Conservation (phyloP, 1,284 basidiomycete genomes). For the Mrakiaceae sp. region DNA sequence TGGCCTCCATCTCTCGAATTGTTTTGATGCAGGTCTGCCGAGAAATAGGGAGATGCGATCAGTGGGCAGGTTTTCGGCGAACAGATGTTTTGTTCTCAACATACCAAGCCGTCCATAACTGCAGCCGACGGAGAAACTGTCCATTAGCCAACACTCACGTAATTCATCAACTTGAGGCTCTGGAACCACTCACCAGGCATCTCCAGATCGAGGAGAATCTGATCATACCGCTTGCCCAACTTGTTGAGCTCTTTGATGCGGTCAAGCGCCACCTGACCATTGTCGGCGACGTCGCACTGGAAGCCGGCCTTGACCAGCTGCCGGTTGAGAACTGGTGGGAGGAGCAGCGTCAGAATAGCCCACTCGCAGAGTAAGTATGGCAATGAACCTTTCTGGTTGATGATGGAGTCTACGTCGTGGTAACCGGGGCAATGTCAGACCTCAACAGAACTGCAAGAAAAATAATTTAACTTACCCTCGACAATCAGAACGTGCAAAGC, state of each 20-base stretch:
- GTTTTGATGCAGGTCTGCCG: conserved; percentile 17
- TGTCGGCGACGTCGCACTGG: conserved; percentile 30
- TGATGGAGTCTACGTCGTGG: neutral
- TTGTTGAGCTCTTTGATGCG: conserved; percentile 21
- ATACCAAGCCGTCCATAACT: no score
- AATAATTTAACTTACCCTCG: conserved; percentile 19
- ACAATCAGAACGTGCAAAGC: conserved; percentile 26
- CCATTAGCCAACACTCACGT: no score
- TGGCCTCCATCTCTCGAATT: conserved; percentile 27
- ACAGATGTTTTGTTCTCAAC: no score
- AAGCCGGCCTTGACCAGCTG: conserved; percentile 33
- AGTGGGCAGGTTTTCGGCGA: no score
- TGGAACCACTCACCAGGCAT: conserved; percentile 27
- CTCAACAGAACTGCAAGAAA: neutral
- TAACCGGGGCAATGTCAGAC: neutral
- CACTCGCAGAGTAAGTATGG: neutral
- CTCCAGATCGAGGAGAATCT: conserved; percentile 33
- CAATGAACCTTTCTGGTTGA: neutral
- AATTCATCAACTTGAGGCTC: conserved; percentile 14
- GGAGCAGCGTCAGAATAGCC: conserved; percentile 30
- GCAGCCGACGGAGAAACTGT: no score
- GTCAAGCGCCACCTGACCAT: conserved; percentile 36
- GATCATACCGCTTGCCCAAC: conserved; percentile 26
- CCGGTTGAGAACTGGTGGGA: conserved; percentile 32
- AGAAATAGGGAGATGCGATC: no score